A percentile compares a stretch with the other conserved stretches of the same genome.
Evolutionary conservation across 495 filamentous ascomycete species (phyloP).

Genomic region (Daldinia decipiens): DNA sequence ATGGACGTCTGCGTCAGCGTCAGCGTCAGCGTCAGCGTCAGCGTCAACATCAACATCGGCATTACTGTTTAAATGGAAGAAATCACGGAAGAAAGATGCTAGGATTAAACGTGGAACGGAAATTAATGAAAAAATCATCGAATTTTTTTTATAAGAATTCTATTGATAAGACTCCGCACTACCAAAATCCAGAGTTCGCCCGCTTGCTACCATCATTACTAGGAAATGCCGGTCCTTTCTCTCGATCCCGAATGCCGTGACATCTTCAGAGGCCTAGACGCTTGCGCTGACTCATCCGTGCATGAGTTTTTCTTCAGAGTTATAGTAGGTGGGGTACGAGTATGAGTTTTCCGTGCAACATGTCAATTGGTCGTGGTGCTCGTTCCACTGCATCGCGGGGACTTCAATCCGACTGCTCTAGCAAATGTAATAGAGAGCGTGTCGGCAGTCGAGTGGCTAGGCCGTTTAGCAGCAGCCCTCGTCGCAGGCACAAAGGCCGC

Average conservation of each 20-base stretch:
- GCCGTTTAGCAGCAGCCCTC: constrained; percentile 48
- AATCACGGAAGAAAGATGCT: no score
- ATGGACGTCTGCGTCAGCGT: background rate
- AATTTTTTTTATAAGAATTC: constrained; percentile 1
- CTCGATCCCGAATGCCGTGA: constrained; percentile 20
- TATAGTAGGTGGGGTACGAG: constrained; percentile 6
- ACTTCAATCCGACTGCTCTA: background rate
- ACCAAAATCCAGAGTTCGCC: constrained; percentile 3
- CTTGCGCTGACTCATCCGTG: constrained; percentile 21
- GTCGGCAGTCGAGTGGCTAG: constrained; percentile 6
- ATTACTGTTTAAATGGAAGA: no score
- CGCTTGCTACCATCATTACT: constrained; percentile 6
- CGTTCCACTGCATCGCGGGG: constrained; percentile 16
- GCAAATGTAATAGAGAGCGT: background rate
- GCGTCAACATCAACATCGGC: background rate
- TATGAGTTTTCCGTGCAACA: constrained; percentile 12
- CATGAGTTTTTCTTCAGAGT: background rate
- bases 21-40: constrained; percentile 2
- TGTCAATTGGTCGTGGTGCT: constrained; percentile 5
- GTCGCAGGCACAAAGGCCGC: constrained; percentile 50
- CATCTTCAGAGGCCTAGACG: constrained; percentile 8
- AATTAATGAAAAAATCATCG: background rate
- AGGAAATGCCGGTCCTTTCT: background rate
- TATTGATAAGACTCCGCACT: constrained; percentile 22
- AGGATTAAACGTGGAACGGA: background rate